phyloP scores from a whole-genome alignment of 2,329 filamentous ascomycete genomes.

The Cladophialophora immunda region DNA sequence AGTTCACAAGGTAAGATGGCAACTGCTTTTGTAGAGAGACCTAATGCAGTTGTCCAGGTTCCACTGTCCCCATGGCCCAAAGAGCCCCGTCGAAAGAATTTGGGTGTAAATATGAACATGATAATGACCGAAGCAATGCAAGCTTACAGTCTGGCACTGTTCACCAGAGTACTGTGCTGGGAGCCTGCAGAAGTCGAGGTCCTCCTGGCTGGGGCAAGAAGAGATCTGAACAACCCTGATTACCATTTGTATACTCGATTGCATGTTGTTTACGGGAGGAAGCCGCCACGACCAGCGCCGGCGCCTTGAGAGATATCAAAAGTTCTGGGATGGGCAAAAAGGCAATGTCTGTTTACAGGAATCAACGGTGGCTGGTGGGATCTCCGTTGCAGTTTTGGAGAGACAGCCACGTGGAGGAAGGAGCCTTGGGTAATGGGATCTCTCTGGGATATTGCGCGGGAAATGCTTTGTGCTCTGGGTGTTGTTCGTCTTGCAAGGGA shows the following conservation, averaged over 20 bases:
- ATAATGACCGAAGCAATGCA: conserved; percentile 48
- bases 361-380: not conserved
- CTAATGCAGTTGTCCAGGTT: conserved; percentile 34
- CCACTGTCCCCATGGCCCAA: conserved; percentile 44
- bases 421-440: not conserved
- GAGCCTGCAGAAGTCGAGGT: conserved; percentile 47
- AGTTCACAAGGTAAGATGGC: conserved; percentile 38
- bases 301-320: not conserved
- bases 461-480: not conserved
- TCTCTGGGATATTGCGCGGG: not conserved
- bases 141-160: conserved; percentile 51
- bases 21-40: not conserved
- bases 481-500: not conserved
- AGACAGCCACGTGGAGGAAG: not conserved
- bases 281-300: conserved; percentile 10
- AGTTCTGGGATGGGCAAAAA: not conserved
- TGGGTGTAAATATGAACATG: conserved; percentile 42
- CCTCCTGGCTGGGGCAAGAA: conserved; percentile 50
- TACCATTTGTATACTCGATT: conserved; percentile 34
- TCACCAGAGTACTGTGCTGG: conserved; percentile 49
- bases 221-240: conserved; percentile 37
- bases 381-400: not conserved
- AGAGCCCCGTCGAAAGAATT: conserved; percentile 42
- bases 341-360: not conserved
- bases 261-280: conserved; percentile 31